phyloP scores from a whole-genome alignment of 257 asterid species.

The Mentha longifolia region DNA sequence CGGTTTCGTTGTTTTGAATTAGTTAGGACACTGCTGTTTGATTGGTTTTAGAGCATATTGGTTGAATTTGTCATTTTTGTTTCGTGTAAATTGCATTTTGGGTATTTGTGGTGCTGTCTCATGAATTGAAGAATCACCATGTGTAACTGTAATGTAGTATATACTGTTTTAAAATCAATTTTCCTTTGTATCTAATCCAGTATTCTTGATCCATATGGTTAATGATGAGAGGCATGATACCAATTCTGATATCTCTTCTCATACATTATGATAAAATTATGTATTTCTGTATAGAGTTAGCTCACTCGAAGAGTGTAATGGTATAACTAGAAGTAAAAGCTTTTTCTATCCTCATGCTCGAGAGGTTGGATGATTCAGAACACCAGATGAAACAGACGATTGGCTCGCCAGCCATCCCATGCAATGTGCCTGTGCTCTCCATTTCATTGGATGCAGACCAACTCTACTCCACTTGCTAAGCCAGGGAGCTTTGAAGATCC shows the following conservation, averaged over 20 bases:
- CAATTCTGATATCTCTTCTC: conserved; percentile 1
- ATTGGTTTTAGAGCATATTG: not conserved
- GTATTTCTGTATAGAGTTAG: not conserved
- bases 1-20: conserved; percentile 11
- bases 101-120: not conserved
- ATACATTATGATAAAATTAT: not conserved
- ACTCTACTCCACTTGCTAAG: conserved; percentile 68
- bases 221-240: conserved; percentile 25
- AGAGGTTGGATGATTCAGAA: conserved; percentile 67
- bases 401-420: conserved; percentile 86
- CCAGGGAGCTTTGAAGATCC: conserved; percentile 85
- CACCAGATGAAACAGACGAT: conserved; percentile 66
- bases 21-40: conserved; percentile 7
- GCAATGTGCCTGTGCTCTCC: conserved; percentile 88
- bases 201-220: conserved; percentile 3
- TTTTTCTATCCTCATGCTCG: conserved; percentile 23
- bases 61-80: conserved; percentile 1
- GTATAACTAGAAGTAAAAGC: conserved; percentile 13
- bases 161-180: not conserved
- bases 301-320: not conserved
- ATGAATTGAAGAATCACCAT: not conserved
- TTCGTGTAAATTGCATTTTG: not conserved
- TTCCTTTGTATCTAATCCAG: conserved; percentile 1
- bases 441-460: conserved; percentile 82
- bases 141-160: not conserved